These are phyloP conservation scores for Misopates orontium DNA, from an alignment of 257 asterid species.

Conservation along the genomic window DNA sequence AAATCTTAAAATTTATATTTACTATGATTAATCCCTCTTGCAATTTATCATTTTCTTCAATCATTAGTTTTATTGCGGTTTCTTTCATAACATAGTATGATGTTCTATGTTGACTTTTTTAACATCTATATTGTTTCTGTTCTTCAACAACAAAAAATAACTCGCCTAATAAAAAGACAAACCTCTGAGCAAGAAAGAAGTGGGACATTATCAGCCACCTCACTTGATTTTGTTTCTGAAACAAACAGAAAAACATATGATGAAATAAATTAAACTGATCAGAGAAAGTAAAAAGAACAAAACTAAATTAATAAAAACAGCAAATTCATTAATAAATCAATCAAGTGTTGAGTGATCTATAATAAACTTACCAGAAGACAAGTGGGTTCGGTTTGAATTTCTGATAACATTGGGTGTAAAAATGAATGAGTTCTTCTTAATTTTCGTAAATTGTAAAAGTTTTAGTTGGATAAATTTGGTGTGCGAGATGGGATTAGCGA, in stretches of 20 bases:
- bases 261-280: too few relatives aligned
- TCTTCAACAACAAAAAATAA: too few relatives aligned
- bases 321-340: neutral
- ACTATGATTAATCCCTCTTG: neutral
- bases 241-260: neutral
- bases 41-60: too few relatives aligned
- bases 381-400: slow-evolving; percentile 41
- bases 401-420: slow-evolving; percentile 32
- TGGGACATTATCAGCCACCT: slow-evolving; percentile 49
- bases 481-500: slow-evolving; percentile 43
- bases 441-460: slow-evolving; percentile 35
- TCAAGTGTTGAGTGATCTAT: too few relatives aligned
- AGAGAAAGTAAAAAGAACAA: slow-evolving; percentile 1
- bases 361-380: slow-evolving; percentile 49
- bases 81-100: too few relatives aligned
- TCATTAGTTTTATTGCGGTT: too few relatives aligned
- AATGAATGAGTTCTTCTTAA: slow-evolving; percentile 23
- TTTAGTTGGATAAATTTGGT: slow-evolving; percentile 27
- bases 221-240: slow-evolving; percentile 40
- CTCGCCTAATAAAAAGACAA: slow-evolving; percentile 34
- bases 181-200: slow-evolving; percentile 81
- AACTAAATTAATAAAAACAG: neutral
- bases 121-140: too few relatives aligned
- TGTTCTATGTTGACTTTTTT: too few relatives aligned
- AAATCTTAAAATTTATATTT: neutral